Evolutionary conservation across 2,329 filamentous ascomycete species (phyloP).

Genomic region (Venturia nashicola): DNA sequence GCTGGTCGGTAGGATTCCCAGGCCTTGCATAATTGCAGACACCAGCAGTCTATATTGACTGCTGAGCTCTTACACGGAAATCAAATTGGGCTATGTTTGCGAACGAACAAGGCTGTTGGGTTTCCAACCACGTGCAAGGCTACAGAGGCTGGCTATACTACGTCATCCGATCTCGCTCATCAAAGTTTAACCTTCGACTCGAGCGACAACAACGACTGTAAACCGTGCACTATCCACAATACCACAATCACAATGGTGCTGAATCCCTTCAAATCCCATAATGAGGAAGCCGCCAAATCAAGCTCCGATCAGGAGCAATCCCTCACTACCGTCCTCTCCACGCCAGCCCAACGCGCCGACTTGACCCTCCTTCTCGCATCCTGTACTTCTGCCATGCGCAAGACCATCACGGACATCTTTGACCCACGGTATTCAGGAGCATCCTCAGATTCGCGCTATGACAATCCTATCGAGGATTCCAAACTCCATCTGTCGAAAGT

Average conservation of each 20-base stretch:
- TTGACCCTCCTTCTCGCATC: slow-evolving; percentile 34
- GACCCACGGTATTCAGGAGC: slow-evolving; percentile 22
- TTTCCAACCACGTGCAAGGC: background rate
- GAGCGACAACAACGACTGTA: background rate
- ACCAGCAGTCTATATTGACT: too few relatives aligned
- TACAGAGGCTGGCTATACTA: background rate
- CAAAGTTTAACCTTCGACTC: background rate
- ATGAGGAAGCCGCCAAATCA: background rate
- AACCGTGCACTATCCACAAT: background rate
- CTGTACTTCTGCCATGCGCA: slow-evolving; percentile 33
- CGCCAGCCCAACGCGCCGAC: slow-evolving; percentile 28
- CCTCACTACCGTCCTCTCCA: slow-evolving; percentile 33
- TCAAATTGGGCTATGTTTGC: background rate
- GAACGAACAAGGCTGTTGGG: background rate
- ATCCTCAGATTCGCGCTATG: slow-evolving; percentile 17
- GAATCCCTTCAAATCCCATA: background rate
- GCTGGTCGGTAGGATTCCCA: too few relatives aligned
- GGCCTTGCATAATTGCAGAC: too few relatives aligned
- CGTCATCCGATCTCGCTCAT: background rate
- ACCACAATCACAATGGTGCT: background rate
- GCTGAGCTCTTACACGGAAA: too few relatives aligned
- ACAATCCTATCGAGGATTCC: slow-evolving; percentile 13
- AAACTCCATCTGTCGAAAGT: slow-evolving; percentile 13
- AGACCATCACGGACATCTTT: slow-evolving; percentile 31
- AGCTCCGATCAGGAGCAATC: slow-evolving; percentile 14